Percentiles rank a stretch among this genome's conserved stretches.
Evolutionary conservation across 73 alveolate species (phyloP).

Genomic region (Paramecium biaurelia): DNA sequence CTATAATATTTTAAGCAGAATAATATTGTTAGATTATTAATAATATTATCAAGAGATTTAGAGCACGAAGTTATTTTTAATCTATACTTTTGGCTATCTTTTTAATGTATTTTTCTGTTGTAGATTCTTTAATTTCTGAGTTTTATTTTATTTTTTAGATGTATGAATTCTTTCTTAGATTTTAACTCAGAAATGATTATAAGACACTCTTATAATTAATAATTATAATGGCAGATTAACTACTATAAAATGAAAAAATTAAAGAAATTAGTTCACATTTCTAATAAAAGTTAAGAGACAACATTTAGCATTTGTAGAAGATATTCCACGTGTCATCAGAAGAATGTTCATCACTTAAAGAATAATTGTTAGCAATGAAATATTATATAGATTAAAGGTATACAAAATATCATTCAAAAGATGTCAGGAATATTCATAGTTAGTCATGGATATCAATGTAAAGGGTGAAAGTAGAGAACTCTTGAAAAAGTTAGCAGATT

Average conservation of each 20-base stretch:
- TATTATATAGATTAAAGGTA: conserved; percentile 26
- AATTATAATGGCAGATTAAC: neutral
- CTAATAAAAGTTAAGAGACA: neutral
- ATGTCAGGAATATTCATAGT: neutral
- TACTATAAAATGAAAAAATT: neutral
- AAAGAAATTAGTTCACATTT: neutral
- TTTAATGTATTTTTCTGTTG: neutral
- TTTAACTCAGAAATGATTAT: neutral
- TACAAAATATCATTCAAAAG: neutral
- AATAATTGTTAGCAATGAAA: neutral
- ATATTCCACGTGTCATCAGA: neutral
- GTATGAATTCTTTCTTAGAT: neutral
- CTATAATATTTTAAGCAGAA: too few species aligned
- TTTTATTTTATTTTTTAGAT: neutral
- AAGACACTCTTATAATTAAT: neutral
- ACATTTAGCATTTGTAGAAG: neutral
- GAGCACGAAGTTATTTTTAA: too few species aligned
- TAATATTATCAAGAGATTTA: too few species aligned
- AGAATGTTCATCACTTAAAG: neutral
- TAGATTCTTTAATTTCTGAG: neutral
- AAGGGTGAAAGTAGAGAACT: conserved; percentile 18
- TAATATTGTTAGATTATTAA: neutral
- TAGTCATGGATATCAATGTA: neutral
- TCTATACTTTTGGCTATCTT: neutral
- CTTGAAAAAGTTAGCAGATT: neutral